These are phyloP conservation scores for Peronosclerospora sorghi DNA, from an alignment of 352 stramenopile genomes.

Conservation along the genomic window DNA sequence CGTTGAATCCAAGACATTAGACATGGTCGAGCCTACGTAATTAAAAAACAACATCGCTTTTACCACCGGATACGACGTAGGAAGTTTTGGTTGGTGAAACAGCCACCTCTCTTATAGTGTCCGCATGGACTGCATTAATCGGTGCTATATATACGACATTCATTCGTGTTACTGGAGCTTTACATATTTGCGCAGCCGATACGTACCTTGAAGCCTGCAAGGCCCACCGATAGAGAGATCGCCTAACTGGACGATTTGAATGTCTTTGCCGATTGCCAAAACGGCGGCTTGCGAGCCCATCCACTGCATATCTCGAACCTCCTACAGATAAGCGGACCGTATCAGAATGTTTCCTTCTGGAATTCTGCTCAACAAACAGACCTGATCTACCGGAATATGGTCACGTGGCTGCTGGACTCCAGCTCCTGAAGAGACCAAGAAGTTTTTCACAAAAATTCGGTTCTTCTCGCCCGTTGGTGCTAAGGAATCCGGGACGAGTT, in stretches of 20 bases:
- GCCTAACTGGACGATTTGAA: slow-evolving; percentile 46
- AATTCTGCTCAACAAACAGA: slow-evolving; percentile 6
- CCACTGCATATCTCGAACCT: slow-evolving; percentile 69
- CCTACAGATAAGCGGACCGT: slow-evolving; percentile 18
- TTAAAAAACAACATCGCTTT: slow-evolving; percentile 1
- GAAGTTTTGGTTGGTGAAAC: slow-evolving; percentile 18
- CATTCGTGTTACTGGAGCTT: neutral
- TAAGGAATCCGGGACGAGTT: slow-evolving; percentile 13
- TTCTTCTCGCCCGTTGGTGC: slow-evolving; percentile 18
- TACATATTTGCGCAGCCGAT: neutral
- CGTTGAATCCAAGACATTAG: neutral
- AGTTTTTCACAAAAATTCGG: slow-evolving; percentile 55
- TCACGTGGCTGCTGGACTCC: slow-evolving; percentile 15
- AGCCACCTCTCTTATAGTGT: slow-evolving; percentile 65
- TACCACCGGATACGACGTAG: slow-evolving; percentile 36
- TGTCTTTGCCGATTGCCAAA: slow-evolving; percentile 54
- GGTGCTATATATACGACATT: slow-evolving; percentile 18
- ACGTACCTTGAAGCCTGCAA: slow-evolving; percentile 29
- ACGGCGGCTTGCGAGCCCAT: slow-evolving; percentile 33
- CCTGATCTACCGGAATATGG: slow-evolving; percentile 29
- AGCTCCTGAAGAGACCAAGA: slow-evolving; percentile 13
- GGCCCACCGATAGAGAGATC: slow-evolving; percentile 8
- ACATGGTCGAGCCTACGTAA: slow-evolving; percentile 2
- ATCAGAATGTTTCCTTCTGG: neutral
- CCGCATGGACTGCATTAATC: slow-evolving; percentile 46